Evolutionary conservation across 495 filamentous ascomycete genomes (phyloP).

Genomic region (Penicillium fimorum): DNA sequence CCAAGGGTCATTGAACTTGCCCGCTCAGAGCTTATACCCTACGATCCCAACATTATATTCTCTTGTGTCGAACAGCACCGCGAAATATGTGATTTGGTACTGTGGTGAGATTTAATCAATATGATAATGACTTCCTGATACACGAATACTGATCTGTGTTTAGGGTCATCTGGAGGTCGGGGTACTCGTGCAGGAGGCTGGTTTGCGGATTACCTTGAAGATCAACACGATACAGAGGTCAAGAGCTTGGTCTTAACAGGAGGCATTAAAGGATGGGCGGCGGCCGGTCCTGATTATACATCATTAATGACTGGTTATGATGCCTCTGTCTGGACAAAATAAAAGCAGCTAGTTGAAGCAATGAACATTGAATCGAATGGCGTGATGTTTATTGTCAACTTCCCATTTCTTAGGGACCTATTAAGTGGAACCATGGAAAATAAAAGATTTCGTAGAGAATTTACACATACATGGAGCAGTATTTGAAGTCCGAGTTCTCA

Average conservation of each 20-base stretch:
- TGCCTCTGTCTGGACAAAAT: constrained; percentile 44
- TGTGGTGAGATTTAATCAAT: constrained; percentile 52
- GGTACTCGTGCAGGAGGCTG: constrained; percentile 62
- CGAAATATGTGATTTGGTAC: constrained; percentile 61
- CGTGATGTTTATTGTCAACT: too few relatives aligned
- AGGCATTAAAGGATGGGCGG: constrained; percentile 66
- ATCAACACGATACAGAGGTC: constrained; percentile 43
- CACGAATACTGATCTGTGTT: neutral
- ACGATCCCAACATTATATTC: constrained; percentile 57
- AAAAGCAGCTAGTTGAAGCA: neutral
- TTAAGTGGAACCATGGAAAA: too few relatives aligned
- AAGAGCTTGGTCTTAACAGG: constrained; percentile 56
- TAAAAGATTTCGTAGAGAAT: too few relatives aligned
- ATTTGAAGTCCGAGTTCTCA: too few relatives aligned
- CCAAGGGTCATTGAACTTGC: constrained; percentile 65
- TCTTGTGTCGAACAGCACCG: constrained; percentile 48
- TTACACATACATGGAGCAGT: too few relatives aligned
- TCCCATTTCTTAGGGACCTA: too few relatives aligned
- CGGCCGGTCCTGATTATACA: constrained; percentile 53
- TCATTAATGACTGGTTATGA: constrained; percentile 60
- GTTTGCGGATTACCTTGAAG: constrained; percentile 62
- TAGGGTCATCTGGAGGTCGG: constrained; percentile 63
- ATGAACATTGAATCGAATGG: neutral
- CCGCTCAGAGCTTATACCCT: constrained; percentile 63
- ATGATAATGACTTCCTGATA: neutral